Percentiles rank a stretch among this genome's conserved stretches.
Evolutionary conservation across 1,284 basidiomycete genomes (phyloP).

Genomic region (Sanguinoderma infundibulare): DNA sequence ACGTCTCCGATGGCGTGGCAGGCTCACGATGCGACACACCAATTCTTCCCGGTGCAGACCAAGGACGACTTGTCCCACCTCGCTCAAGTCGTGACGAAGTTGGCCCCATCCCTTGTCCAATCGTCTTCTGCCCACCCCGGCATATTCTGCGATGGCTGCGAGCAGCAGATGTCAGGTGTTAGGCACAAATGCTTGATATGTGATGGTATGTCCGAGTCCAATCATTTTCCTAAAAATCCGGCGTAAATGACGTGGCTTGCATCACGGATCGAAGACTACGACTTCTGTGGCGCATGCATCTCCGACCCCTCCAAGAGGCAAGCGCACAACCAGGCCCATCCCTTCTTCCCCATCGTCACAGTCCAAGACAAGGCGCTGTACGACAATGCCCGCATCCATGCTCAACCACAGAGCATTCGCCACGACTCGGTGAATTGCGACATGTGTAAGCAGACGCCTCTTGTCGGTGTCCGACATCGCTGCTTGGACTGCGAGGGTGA

Average conservation of each 20-base stretch:
- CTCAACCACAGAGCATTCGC: not conserved
- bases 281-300: conserved; percentile 68
- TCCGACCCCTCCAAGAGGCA: conserved; percentile 16
- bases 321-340: conserved; percentile 41
- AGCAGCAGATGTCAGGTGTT: conserved; percentile 53
- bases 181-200: conserved; percentile 80
- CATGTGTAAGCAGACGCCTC: conserved; percentile 65
- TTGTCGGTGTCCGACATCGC: conserved; percentile 58
- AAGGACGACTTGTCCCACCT: conserved; percentile 41
- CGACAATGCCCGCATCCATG: conserved; percentile 27
- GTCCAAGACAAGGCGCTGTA: conserved; percentile 41
- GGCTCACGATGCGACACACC: conserved; percentile 41
- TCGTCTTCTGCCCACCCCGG: conserved; percentile 37
- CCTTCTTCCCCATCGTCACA: conserved; percentile 66
- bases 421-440: conserved; percentile 50
- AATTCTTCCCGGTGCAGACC: conserved; percentile 67
- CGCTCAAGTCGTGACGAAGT: conserved; percentile 7
- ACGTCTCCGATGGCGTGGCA: conserved; percentile 22
- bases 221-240: not conserved
- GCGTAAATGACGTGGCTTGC: not conserved
- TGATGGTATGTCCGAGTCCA: conserved; percentile 48
- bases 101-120: not conserved
- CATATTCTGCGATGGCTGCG: conserved; percentile 62
- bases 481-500: conserved; percentile 58
- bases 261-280: conserved; percentile 45